Evolutionary conservation across 768 basidiomycete species (phyloP).

Genomic region (Leccinum rimulosum): DNA sequence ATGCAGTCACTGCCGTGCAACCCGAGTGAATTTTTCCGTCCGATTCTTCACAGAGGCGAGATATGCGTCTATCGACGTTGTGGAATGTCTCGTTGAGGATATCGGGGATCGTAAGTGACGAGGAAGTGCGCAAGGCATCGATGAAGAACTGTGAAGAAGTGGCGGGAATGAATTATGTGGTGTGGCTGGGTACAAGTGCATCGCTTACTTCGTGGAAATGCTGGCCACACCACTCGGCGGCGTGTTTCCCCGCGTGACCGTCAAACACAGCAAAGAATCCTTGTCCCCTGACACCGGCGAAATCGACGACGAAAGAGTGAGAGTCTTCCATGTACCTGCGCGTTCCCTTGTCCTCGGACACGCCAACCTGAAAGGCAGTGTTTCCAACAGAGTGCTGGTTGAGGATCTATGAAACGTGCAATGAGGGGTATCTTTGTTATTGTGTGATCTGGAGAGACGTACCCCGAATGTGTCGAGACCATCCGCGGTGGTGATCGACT

Average conservation of each 20-base stretch:
- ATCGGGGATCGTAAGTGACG: conserved; percentile 70
- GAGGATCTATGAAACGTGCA: conserved; percentile 29
- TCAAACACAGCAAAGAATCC: conserved; percentile 99
- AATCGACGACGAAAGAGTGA: conserved; percentile 95
- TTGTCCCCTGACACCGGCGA: conserved; percentile 86
- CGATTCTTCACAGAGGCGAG: conserved; percentile 79
- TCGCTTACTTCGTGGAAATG: conserved; percentile 84
- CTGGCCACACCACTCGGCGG: conserved; percentile 97
- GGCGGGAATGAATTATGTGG: conserved; percentile 9
- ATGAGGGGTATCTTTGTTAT: conserved; percentile 1
- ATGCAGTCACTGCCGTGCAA: conserved; percentile 95
- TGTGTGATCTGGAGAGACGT: conserved; percentile 27
- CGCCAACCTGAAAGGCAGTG: conserved; percentile 57
- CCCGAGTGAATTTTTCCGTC: conserved; percentile 94
- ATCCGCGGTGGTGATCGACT: conserved; percentile 76
- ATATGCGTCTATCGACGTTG: conserved; percentile 80
- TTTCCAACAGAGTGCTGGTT: conserved; percentile 67
- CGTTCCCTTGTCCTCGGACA: conserved; percentile 84
- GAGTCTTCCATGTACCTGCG: conserved; percentile 97
- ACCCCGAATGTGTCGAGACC: conserved; percentile 76
- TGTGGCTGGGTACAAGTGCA: neutral
- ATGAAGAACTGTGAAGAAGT: conserved; percentile 53
- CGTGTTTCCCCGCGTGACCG: conserved; percentile 97
- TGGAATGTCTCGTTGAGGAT: conserved; percentile 93
- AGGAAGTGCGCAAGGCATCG: conserved; percentile 59